A percentile compares a stretch with the other conserved stretches of the same genome.
Evolutionary conservation across 2,329 filamentous ascomycete species (phyloP).

Genomic region (Thielaviopsis punctulata): DNA sequence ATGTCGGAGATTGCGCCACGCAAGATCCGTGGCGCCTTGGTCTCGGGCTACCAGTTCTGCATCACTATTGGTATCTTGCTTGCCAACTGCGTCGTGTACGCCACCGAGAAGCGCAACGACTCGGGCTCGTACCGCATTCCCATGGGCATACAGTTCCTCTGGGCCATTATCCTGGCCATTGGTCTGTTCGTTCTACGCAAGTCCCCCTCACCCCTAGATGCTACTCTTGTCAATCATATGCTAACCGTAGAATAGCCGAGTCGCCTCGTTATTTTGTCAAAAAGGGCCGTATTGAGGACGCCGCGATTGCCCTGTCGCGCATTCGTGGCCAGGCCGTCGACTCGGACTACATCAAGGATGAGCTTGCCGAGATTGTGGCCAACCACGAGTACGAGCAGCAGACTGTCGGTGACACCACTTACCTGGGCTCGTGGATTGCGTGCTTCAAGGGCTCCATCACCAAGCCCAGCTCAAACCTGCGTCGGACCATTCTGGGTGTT

Average conservation of each 20-base stretch:
- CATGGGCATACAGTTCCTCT: conserved; percentile 63
- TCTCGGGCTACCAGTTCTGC: conserved; percentile 72
- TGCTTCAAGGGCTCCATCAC: conserved; percentile 49
- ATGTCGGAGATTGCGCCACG: conserved; percentile 67
- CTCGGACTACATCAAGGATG: conserved; percentile 59
- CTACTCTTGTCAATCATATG: not conserved
- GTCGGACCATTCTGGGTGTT: conserved; percentile 53
- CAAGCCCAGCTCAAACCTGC: conserved; percentile 48
- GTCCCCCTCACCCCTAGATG: not conserved
- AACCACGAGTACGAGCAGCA: conserved; percentile 74
- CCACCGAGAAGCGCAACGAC: conserved; percentile 41
- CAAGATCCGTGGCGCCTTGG: conserved; percentile 60
- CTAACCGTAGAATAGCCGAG: conserved; percentile 31
- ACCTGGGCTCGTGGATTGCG: conserved; percentile 50
- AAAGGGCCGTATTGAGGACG: conserved; percentile 50
- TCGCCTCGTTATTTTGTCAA: conserved; percentile 77
- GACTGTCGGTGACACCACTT: conserved; percentile 46
- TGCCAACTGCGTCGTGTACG: conserved; percentile 59
- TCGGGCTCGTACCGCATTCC: conserved; percentile 63
- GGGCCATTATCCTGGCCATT: conserved; percentile 55
- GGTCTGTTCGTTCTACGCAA: conserved; percentile 54
- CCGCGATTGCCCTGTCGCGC: conserved; percentile 42
- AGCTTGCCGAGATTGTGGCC: conserved; percentile 72
- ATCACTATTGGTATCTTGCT: conserved; percentile 65
- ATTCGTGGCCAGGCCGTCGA: conserved; percentile 59